phyloP scores from a whole-genome alignment of 441 rosid genomes.

The Brassica balearica region DNA sequence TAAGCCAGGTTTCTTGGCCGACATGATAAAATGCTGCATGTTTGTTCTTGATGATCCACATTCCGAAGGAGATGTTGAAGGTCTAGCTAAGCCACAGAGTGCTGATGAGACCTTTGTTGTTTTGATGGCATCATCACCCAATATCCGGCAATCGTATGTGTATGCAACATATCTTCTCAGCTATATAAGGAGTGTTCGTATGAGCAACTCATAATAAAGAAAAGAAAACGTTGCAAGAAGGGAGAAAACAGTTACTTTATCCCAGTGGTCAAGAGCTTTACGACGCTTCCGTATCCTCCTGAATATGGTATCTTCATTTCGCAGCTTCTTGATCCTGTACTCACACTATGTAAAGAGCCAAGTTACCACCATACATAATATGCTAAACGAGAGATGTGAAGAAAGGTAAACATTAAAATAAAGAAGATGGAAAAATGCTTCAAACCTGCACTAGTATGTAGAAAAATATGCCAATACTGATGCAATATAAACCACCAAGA shows the following conservation, averaged over 20 bases:
- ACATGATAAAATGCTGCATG: constrained; percentile 42
- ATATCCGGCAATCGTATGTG: constrained; percentile 70
- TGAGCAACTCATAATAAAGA: constrained; percentile 26
- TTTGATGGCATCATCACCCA: constrained; percentile 55
- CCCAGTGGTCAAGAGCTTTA: constrained; percentile 88
- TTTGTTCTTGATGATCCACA: constrained; percentile 48
- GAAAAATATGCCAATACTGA: constrained; percentile 92
- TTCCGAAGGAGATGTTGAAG: constrained; percentile 48
- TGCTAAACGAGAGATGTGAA: constrained; percentile 1
- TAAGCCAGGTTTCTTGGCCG: constrained; percentile 51
- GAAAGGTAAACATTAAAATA: background rate
- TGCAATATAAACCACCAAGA: constrained; percentile 97
- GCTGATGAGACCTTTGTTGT: constrained; percentile 14
- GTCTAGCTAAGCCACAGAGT: constrained; percentile 49
- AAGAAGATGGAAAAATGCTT: constrained; percentile 31
- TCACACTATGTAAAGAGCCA: constrained; percentile 62
- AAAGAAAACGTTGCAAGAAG: background rate
- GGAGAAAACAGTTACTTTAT: constrained; percentile 62
- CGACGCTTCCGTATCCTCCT: constrained; percentile 66
- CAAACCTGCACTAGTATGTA: constrained; percentile 90
- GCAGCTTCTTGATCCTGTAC: constrained; percentile 82
- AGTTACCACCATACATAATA: constrained; percentile 32
- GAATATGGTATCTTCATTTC: constrained; percentile 80
- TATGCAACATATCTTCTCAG: constrained; percentile 91
- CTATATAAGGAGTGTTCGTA: constrained; percentile 37